Base-by-base conservation (phyloP, 306 rosid genomes). In the Pterocarpus santalinus region DNA sequence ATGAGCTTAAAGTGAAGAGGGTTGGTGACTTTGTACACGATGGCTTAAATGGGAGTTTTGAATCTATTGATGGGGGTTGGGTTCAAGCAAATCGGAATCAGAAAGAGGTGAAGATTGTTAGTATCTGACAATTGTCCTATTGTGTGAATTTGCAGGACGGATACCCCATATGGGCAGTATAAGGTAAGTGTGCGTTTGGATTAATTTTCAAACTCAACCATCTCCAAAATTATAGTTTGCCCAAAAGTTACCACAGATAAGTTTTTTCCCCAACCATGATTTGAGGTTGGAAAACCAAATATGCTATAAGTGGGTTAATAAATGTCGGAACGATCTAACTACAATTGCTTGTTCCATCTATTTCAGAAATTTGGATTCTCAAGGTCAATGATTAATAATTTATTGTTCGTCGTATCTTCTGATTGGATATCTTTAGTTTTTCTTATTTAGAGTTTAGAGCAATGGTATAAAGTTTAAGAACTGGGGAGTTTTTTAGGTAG, bases 21-120 rank as follows among this genome's bases (percentile, higher is more conserved):
- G 86, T 90, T 46, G 94, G 92, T 53, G 91, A 89, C 82, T 92
- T 89, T 47, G 76, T 89, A 17, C 92, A 91, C 61, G 90, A 88
- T 86, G 97, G 90, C 14, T 78, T 88, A 61, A 85, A 30, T 67
- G 97, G 95, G 17, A 83, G 84, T 76, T 69, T 85, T 8, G 94
- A 82, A 66, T 87, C 92, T 80, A 88, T 90, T 57, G 94, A 87
- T 78, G 92, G 89, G 5, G 91, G 86, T 39, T 88, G 88, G 94
- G 81, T 88, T 66, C 86, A 87, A 76, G 88, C 92, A 58, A 90
- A 69, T 35, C 75, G 68, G 44, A 69, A 7, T 51, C 81, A 56
- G 38, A 82, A 74, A 65, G 84, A 57, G 74, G 63, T 63, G 41
- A 76, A 56, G 69, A 83, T 67, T 13, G 16, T 35, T 38, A 62